phyloP scores from a whole-genome alignment of 768 basidiomycete species.

The Phaeotremella skinneri region DNA sequence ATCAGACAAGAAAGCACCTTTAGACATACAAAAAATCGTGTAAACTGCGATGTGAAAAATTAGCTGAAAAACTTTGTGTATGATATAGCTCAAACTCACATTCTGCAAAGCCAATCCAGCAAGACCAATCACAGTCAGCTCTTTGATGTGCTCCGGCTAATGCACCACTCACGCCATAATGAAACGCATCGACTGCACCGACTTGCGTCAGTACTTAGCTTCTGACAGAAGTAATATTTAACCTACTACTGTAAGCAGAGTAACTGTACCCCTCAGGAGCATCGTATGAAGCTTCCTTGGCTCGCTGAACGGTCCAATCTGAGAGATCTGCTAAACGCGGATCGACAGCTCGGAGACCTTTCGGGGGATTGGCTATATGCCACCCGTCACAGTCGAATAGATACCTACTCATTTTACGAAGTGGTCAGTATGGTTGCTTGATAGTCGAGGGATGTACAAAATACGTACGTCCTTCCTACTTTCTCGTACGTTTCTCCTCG shows the following conservation, averaged over 20 bases:
- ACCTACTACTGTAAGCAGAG: slow-evolving; percentile 37
- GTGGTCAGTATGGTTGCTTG: slow-evolving; percentile 5
- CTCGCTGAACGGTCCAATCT: slow-evolving; percentile 38
- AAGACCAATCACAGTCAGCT: slow-evolving; percentile 18
- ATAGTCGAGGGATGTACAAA: slow-evolving; percentile 40
- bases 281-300: slow-evolving; percentile 16
- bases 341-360: slow-evolving; percentile 35
- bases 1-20: background rate
- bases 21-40: slow-evolving; percentile 77
- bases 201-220: slow-evolving; percentile 3
- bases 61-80: too few relatives aligned
- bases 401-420: too few relatives aligned
- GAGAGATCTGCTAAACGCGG: slow-evolving; percentile 34
- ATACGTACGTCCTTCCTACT: slow-evolving; percentile 45
- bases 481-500: slow-evolving; percentile 62
- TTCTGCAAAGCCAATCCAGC: slow-evolving; percentile 16
- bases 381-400: slow-evolving; percentile 80
- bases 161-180: slow-evolving; percentile 52
- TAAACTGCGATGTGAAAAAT: slow-evolving; percentile 69
- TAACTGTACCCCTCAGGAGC: slow-evolving; percentile 44
- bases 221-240: background rate
- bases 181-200: slow-evolving; percentile 74
- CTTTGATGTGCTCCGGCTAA: slow-evolving; percentile 68
- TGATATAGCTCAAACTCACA: slow-evolving; percentile 15
- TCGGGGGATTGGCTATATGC: slow-evolving; percentile 55